Base-by-base conservation (phyloP, 2,329 filamentous ascomycete genomes). In the Penicillium aurantiogriseum region DNA sequence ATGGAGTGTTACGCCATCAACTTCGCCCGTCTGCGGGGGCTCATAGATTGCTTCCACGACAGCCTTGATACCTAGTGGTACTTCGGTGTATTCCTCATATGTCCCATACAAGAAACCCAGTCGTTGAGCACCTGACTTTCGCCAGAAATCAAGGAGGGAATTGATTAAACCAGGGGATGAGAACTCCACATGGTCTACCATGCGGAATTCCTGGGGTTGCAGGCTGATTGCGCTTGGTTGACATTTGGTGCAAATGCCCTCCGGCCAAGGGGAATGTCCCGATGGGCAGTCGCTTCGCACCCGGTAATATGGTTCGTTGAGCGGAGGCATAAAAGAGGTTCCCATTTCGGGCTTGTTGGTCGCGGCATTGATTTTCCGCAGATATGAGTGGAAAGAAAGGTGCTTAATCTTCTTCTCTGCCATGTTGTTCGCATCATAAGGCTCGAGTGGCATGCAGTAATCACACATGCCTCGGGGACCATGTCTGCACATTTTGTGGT, bases 331-430 rank as follows among this genome's bases (percentile, higher is more conserved):
- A 73, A 94, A 99, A 7, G 94, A 97, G 74, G 87, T 92, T 57
- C 91, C 92, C 1, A 91, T 84, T 76, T 99, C 93, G 33, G 93
- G 90, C 74, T 96, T 97, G 78, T 99, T 99, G 63, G 95, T 97
- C 15, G 91, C 89, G 15, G 92, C 88, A 77, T 99, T 99, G 76
- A 96, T 88, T 75, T 99, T 99, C 64, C 92, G 87, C 45, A 99
- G 82, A 73, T 97, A 88, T 5, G 92, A 90, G 76, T 99, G 94
- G 77, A 97, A 97, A 0, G 94, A 97, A 29, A 94, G 82, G 75
- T 99, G 96, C 76, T 99, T 99, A 83, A 99, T 97, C 82, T 97
- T 97, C 81, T 93, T 95, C 67, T 99, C 93, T 31, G 86, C 85
- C 19, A 99, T 83, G 68, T 97, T 97, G 55, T 87, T 87, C n/a